Evolutionary conservation across 2,329 filamentous ascomycete genomes (phyloP).

Genomic region (Fusarium sp.): DNA sequence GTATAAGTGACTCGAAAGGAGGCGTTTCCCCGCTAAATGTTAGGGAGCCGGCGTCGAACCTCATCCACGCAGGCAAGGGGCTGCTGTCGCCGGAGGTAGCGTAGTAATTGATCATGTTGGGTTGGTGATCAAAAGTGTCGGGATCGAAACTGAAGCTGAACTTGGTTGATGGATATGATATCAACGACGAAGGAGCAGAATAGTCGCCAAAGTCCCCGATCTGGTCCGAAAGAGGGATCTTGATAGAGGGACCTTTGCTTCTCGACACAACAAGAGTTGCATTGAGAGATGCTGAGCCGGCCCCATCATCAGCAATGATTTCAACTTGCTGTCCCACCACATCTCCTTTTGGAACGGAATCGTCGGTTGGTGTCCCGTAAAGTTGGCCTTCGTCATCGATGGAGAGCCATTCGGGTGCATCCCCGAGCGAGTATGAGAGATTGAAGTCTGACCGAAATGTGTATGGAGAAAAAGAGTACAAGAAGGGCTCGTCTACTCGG

Average conservation of each 20-base stretch:
- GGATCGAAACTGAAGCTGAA: slow-evolving; percentile 66
- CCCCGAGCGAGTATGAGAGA: slow-evolving; percentile 75
- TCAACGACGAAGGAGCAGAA: slow-evolving; percentile 70
- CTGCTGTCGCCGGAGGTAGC: slow-evolving; percentile 81
- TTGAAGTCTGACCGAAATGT: slow-evolving; percentile 77
- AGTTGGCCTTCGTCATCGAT: slow-evolving; percentile 76
- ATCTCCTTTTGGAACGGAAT: slow-evolving; percentile 60
- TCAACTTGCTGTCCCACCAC: slow-evolving; percentile 71
- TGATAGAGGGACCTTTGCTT: slow-evolving; percentile 64
- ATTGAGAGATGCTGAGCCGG: slow-evolving; percentile 72
- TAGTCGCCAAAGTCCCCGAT: slow-evolving; percentile 68
- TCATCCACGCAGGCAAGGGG: slow-evolving; percentile 87
- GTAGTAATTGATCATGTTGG: slow-evolving; percentile 74
- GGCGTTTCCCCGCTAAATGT: slow-evolving; percentile 80
- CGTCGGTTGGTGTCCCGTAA: slow-evolving; percentile 74
- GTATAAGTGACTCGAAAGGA: slow-evolving; percentile 69
- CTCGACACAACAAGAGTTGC: slow-evolving; percentile 79
- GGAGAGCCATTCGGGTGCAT: slow-evolving; percentile 79
- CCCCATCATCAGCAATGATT: slow-evolving; percentile 76
- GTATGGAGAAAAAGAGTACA: slow-evolving; percentile 76
- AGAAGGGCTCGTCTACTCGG: slow-evolving; percentile 74
- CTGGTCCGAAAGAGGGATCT: slow-evolving; percentile 68
- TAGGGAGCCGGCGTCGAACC: slow-evolving; percentile 74
- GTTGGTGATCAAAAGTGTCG: slow-evolving; percentile 72
- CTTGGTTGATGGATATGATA: slow-evolving; percentile 63